Conservation (phyloP, 1,139 yeast species). For the Yamadazyma sp. region DNA sequence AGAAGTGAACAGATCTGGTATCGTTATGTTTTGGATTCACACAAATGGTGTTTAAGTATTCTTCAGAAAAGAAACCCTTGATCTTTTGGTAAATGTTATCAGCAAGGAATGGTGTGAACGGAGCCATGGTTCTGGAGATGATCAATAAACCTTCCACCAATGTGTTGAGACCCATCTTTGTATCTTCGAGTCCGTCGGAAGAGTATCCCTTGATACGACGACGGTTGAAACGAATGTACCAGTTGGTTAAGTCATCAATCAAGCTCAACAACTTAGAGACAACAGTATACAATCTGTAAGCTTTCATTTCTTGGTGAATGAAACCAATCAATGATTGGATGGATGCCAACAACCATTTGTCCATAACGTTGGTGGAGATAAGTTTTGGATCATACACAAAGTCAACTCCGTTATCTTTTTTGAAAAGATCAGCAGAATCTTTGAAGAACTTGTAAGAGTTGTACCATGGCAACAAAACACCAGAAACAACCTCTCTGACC, state of each 20-base stretch:
- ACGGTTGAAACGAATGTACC: constrained; percentile 99
- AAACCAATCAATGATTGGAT: constrained; percentile 84
- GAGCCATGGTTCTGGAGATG: constrained; percentile 95
- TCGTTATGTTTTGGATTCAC: constrained; percentile 51
- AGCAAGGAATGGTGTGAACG: constrained; percentile 94
- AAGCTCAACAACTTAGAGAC: constrained; percentile 87
- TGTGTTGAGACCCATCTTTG: constrained; percentile 83
- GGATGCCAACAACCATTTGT: constrained; percentile 93
- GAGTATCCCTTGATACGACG: constrained; percentile 88
- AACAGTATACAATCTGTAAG: constrained; percentile 90
- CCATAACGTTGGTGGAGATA: constrained; percentile 87
- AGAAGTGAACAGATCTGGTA: constrained; percentile 86
- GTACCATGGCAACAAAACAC: constrained; percentile 97
- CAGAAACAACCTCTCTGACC: constrained; percentile 94
- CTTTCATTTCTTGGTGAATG: constrained; percentile 86
- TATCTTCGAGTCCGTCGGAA: constrained; percentile 79
- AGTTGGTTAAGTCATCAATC: constrained; percentile 93
- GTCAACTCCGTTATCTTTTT: constrained; percentile 70
- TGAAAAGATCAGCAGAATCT: constrained; percentile 83
- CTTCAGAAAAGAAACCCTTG: constrained; percentile 57
- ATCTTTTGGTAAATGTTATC: constrained; percentile 85
- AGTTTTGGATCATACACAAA: constrained; percentile 70
- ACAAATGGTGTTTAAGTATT: constrained; percentile 45
- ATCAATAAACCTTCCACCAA: constrained; percentile 87
- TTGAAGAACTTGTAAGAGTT: constrained; percentile 95